phyloP scores from a whole-genome alignment of 2,329 filamentous ascomycete genomes.

The Coleophoma eucalyptorum region DNA sequence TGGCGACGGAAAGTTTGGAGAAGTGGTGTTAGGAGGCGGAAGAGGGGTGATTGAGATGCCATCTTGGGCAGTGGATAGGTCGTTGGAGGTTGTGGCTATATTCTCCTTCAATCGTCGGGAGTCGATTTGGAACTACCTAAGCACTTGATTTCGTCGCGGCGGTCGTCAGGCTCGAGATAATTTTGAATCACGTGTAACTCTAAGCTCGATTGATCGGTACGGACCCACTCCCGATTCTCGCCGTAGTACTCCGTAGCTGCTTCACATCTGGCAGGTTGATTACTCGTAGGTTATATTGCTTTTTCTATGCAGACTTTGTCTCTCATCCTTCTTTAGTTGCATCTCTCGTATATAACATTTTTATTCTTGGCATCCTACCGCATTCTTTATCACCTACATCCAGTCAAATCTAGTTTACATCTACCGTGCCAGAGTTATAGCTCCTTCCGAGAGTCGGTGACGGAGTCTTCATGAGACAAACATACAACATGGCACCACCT shows the following conservation, averaged over 20 bases:
- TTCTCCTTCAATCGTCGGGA: neutral
- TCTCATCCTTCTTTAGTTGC: no score
- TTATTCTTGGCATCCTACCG: no score
- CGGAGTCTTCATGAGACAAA: neutral
- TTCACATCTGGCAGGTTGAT: no score
- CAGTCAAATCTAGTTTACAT: no score
- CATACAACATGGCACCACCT: neutral
- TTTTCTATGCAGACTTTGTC: no score
- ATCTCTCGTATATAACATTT: no score
- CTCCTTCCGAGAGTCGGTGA: neutral
- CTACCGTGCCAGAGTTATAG: no score
- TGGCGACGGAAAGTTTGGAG: slow-evolving; percentile 1
- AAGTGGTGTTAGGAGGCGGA: slow-evolving; percentile 1
- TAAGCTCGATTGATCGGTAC: no score
- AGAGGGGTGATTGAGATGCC: neutral
- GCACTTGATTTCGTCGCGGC: neutral
- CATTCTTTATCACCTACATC: no score
- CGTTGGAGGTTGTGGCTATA: neutral
- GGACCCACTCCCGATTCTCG: no score
- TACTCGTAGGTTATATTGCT: no score
- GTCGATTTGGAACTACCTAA: neutral
- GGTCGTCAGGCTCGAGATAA: neutral
- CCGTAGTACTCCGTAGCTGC: no score
- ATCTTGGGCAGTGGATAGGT: neutral
- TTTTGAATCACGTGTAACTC: neutral